phyloP scores from a whole-genome alignment of 345 rosid species.

The Eucalyptus decipiens region DNA sequence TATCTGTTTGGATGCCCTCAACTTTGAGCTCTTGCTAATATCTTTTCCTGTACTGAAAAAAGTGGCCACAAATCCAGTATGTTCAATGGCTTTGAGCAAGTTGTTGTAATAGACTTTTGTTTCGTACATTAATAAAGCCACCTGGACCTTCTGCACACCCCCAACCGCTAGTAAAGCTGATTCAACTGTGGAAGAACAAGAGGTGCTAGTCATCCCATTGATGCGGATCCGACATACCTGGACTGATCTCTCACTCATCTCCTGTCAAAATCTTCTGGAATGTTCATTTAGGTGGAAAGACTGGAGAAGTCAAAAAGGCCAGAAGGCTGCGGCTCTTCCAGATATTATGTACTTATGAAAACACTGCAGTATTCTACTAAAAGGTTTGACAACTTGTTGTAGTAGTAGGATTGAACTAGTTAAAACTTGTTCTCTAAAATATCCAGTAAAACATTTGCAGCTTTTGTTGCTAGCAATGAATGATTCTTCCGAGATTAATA shows the following conservation, averaged over 20 bases:
- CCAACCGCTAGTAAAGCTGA: constrained; percentile 34
- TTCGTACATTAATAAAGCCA: constrained; percentile 77
- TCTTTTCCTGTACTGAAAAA: constrained; percentile 60
- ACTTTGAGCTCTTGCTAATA: constrained; percentile 54
- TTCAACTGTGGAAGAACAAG: constrained; percentile 69
- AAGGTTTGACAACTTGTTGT: neutral
- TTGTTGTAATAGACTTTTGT: constrained; percentile 38
- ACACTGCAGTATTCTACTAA: neutral
- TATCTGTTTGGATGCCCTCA: constrained; percentile 44
- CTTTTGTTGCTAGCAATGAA: neutral
- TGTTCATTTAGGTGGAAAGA: neutral
- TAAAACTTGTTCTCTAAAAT: neutral
- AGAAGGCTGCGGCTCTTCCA: neutral
- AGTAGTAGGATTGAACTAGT: neutral
- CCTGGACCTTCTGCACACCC: constrained; percentile 59
- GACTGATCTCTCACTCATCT: constrained; percentile 22
- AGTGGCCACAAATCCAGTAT: constrained; percentile 51
- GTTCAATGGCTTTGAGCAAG: constrained; percentile 34
- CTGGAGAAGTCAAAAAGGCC: constrained; percentile 46
- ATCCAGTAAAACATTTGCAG: neutral
- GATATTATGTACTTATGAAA: neutral
- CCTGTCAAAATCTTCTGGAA: constrained; percentile 3
- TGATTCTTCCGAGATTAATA: neutral
- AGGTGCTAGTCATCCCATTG: constrained; percentile 72
- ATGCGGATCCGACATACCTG: constrained; percentile 55